These are phyloP conservation scores for Alternaria burnsii DNA, from an alignment of 2,329 filamentous ascomycete species.

Conservation along the genomic window DNA sequence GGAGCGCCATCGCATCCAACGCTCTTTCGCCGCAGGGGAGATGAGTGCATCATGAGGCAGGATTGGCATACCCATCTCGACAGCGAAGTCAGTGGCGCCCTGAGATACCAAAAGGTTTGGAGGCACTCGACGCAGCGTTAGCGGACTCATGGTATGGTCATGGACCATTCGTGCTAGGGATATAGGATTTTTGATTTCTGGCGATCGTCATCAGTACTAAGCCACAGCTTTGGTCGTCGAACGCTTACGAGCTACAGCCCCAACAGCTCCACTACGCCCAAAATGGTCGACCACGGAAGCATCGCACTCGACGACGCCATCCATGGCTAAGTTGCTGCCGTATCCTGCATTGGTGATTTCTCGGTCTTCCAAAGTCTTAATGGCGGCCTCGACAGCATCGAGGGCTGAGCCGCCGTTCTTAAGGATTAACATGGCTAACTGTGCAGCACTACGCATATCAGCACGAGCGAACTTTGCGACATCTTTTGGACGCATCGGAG, in stretches of 20 bases:
- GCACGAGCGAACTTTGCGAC: background rate
- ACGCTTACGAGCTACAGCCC: slow-evolving; percentile 83
- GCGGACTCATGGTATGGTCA: slow-evolving; percentile 75
- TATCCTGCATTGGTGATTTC: slow-evolving; percentile 97
- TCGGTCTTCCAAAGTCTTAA: slow-evolving; percentile 87
- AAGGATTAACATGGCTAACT: slow-evolving; percentile 81
- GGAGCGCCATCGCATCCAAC: slow-evolving; percentile 77
- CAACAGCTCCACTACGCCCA: slow-evolving; percentile 91
- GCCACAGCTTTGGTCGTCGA: background rate
- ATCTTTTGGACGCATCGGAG: background rate
- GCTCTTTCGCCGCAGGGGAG: slow-evolving; percentile 79
- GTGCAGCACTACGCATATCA: slow-evolving; percentile 71
- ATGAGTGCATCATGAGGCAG: slow-evolving; percentile 79
- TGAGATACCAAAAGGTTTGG: slow-evolving; percentile 89
- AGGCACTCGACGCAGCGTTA: slow-evolving; percentile 88
- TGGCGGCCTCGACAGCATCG: slow-evolving; percentile 88
- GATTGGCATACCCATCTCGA: slow-evolving; percentile 76
- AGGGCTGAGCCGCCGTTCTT: slow-evolving; percentile 80
- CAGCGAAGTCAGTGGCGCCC: slow-evolving; percentile 87
- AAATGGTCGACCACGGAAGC: slow-evolving; percentile 91
- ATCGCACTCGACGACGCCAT: slow-evolving; percentile 93
- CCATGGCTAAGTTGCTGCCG: slow-evolving; percentile 91
- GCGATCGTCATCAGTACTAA: slow-evolving; percentile 25
- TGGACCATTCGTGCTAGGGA: slow-evolving; percentile 84
- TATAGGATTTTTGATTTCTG: slow-evolving; percentile 93